A percentile compares a stretch with the other conserved stretches of the same genome.
phyloP scores from a whole-genome alignment of 2,329 filamentous ascomycete genomes.

The Byssothecium circinans region DNA sequence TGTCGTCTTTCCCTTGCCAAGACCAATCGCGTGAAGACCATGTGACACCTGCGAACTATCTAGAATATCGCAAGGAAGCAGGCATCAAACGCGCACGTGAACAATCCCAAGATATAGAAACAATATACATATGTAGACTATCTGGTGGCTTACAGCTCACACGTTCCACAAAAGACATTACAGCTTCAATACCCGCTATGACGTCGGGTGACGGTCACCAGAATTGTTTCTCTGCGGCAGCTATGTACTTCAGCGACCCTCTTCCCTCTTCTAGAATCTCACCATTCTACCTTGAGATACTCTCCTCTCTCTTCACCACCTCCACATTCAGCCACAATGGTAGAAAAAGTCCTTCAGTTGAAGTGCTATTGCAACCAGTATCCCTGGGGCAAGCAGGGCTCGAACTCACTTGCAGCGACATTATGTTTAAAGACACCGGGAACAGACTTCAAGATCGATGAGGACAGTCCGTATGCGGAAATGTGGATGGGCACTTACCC shows the following conservation, averaged over 20 bases:
- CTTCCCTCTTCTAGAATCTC: not conserved
- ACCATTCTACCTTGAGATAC: too few species aligned
- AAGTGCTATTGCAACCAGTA: conserved; percentile 63
- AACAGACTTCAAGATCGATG: conserved; percentile 64
- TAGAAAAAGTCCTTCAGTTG: conserved; percentile 56
- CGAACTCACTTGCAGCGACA: conserved; percentile 65
- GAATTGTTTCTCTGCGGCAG: conserved; percentile 7
- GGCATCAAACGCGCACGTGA: too few species aligned
- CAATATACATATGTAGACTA: too few species aligned
- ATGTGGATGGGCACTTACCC: conserved; percentile 80
- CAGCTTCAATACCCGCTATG: conserved; percentile 30
- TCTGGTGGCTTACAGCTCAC: too few species aligned
- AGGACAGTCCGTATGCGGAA: conserved; percentile 65
- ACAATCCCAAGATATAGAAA: too few species aligned
- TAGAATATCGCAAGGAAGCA: too few species aligned
- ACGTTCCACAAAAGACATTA: too few species aligned
- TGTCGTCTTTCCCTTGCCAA: too few species aligned
- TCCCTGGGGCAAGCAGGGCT: conserved; percentile 70
- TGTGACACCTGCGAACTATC: too few species aligned
- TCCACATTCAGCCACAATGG: conserved; percentile 40
- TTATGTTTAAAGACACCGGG: conserved; percentile 67
- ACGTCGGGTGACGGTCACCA: conserved; percentile 33
- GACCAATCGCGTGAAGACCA: too few species aligned
- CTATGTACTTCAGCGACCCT: conserved; percentile 3
- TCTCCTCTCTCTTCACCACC: conserved; percentile 1